Conservation (phyloP, 352 stramenopile species). For the Phytophthora litchii region DNA sequence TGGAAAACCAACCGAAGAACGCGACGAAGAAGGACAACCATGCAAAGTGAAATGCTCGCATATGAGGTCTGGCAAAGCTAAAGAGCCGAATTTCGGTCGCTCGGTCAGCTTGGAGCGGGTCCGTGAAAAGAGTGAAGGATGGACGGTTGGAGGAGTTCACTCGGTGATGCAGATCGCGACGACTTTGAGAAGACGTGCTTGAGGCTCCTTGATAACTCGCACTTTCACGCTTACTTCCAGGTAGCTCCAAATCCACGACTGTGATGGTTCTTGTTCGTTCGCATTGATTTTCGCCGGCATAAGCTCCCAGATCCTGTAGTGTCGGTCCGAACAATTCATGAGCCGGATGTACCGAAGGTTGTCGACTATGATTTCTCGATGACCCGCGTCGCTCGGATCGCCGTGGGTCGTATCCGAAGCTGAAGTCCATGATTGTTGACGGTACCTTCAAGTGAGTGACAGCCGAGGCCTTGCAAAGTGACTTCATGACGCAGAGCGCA, state of each 20-base stretch:
- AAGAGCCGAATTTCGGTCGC: slow-evolving; percentile 38
- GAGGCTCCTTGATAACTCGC: slow-evolving; percentile 16
- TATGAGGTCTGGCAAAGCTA: slow-evolving; percentile 28
- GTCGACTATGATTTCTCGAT: slow-evolving; percentile 22
- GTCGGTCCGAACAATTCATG: slow-evolving; percentile 16
- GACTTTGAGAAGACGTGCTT: slow-evolving; percentile 14
- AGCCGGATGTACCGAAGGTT: slow-evolving; percentile 7
- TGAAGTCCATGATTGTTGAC: slow-evolving; percentile 21
- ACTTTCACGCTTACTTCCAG: slow-evolving; percentile 15
- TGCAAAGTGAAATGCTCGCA: slow-evolving; percentile 90
- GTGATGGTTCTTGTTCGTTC: slow-evolving; percentile 33
- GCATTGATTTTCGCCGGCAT: slow-evolving; percentile 1
- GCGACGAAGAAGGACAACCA: slow-evolving; percentile 95
- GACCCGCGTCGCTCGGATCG: neutral
- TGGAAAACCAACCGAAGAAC: slow-evolving; percentile 95
- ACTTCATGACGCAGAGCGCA: neutral
- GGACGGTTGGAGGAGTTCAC: slow-evolving; percentile 32
- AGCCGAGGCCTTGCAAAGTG: slow-evolving; percentile 28
- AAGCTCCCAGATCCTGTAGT: slow-evolving; percentile 19
- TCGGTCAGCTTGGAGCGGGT: slow-evolving; percentile 39
- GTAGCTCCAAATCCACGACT: slow-evolving; percentile 32
- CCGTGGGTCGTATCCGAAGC: slow-evolving; percentile 5
- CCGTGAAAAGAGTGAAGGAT: slow-evolving; percentile 41
- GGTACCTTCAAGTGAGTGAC: slow-evolving; percentile 20
- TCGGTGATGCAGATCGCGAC: slow-evolving; percentile 16